Evolutionary conservation across 768 basidiomycete genomes (phyloP).

Genomic region (Chalciporus piperatus): DNA sequence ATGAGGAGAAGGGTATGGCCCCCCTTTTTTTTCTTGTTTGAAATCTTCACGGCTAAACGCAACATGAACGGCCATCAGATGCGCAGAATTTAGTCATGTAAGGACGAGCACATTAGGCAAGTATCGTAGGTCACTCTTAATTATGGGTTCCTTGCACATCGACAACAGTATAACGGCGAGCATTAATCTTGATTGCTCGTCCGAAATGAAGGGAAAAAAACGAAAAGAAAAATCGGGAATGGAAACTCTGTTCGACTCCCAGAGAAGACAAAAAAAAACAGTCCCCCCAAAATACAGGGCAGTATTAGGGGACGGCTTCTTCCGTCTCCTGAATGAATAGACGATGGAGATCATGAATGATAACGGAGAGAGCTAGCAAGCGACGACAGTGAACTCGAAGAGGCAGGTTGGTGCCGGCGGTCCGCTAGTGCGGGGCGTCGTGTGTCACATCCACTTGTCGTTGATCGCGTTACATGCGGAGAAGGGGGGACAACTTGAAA

Average conservation of each 20-base stretch:
- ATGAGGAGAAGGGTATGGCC: not conserved
- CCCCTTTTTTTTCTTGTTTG: not conserved
- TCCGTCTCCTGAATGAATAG: not conserved
- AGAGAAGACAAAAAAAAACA: not conserved
- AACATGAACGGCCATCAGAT: constrained; percentile 7
- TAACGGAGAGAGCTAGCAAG: not conserved
- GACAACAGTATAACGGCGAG: not conserved
- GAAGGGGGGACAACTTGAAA: constrained; percentile 1
- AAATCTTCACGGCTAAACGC: not conserved
- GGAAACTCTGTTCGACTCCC: not conserved
- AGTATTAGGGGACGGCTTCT: not conserved
- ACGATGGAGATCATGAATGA: not conserved
- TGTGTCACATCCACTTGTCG: not conserved
- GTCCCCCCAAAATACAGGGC: not conserved
- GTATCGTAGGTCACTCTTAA: not conserved
- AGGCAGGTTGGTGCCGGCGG: constrained; percentile 9
- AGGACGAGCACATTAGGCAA: constrained; percentile 3
- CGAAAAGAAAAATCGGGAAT: not conserved
- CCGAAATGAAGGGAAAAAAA: not conserved
- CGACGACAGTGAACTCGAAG: constrained; percentile 4
- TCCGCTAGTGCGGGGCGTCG: constrained; percentile 1
- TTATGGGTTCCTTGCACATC: not conserved
- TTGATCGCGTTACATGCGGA: constrained; percentile 6
- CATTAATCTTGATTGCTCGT: not conserved
- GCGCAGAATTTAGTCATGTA: constrained; percentile 6